Base-by-base conservation (phyloP, 371 early-diverging fungal genomes). In the Nematocida sp. region DNA sequence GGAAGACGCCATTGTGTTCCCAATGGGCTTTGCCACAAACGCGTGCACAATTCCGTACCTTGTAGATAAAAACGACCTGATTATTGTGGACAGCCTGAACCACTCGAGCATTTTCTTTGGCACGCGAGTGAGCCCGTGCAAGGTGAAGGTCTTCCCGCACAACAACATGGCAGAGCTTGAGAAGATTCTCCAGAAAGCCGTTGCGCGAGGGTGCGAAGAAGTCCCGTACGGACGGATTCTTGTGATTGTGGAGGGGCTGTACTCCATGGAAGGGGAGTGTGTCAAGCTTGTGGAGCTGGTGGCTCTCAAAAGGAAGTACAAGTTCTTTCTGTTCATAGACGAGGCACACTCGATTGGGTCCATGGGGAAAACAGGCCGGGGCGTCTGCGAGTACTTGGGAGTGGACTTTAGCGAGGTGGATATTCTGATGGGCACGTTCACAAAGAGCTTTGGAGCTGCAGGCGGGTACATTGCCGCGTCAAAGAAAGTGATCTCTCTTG, bases 321-420 rank as follows among this genome's bases (percentile, higher is more conserved):
- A 92, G 87, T 96, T 94, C 85, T 93, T 93, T 84, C 85, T 97
- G 60, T 97, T 93, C 84, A 87, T 99, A 1, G 98, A 99, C 82
- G 98, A 99, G 83, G 99, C 99, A 3, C 99, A 99, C 81, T 95
- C 95, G 21, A 91, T 99, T 74, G 97, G 98, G 53, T 95, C 96
- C 5, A 79, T 94, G 76, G 94, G 94, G 49, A 82, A 85, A 83
- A 87, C 87, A 51, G 95, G 98, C 21, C 87, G 95, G 43, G 98
- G 98, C 60, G 88, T 96, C 31, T 95, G 96, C 83, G 98, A 97
- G 83, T 91, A 92, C 81, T 89, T 86, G 76, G 84, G 90, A 53
- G 86, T 96, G 17, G 89, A 91, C 77, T 92, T 93, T 29, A 84
- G 83, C 36, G 88, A 92, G 37, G 87, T 97, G 34, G 99, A 99